Evolutionary conservation across 1,284 basidiomycete species (phyloP), one percentile per base, ranked within the genome.

Genomic region (Irpex sp.): DNA sequence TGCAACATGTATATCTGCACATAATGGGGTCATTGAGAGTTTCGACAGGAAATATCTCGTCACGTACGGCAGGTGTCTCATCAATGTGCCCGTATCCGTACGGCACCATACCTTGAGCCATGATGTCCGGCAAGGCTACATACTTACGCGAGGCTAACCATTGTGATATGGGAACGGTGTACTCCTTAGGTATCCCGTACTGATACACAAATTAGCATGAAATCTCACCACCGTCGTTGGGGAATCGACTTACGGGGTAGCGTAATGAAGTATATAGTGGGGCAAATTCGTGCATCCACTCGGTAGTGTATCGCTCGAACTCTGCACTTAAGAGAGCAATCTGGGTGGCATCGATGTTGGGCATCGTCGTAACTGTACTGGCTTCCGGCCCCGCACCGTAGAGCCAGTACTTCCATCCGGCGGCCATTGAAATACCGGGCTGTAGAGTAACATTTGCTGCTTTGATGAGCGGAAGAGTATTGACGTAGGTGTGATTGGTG

Each of bases 1-100:
- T 67, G 66, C 7, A 67, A 32, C 66, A 67, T 67, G 49, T 67
- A 67, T 15, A 67, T 44, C 66, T 67, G 27, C 66, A 18, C 18
- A 27, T 44, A 15, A 44, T 27, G 18, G 54, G 49, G 49, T 54
- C n/a, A 27, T 11, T n/a, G 49, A n/a, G 42, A 22, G 22, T 38
- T 15, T 32, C 11, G 18, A 11, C 11, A 54, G n/a, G 42, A n/a
- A 20, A n/a, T 15, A 18, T 42, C n/a, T n/a, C 43, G 43, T 7
- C n/a, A 22, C 66, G 24, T 54, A 67, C 66, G 9, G 45, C 24
- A 54, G 66, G 66, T 15, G 66, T 67, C 20, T 67, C 13, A 10
- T 10, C 10, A 27, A 67, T 27, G 27, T 67, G 43, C 11, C 66
- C 66, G 27, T 67, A 67, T 15, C 66, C 66, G 45, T 67, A 67